These are phyloP conservation scores for Nigrospora osmanthi DNA, from an alignment of 2,329 filamentous ascomycete genomes.

Conservation along the genomic window DNA sequence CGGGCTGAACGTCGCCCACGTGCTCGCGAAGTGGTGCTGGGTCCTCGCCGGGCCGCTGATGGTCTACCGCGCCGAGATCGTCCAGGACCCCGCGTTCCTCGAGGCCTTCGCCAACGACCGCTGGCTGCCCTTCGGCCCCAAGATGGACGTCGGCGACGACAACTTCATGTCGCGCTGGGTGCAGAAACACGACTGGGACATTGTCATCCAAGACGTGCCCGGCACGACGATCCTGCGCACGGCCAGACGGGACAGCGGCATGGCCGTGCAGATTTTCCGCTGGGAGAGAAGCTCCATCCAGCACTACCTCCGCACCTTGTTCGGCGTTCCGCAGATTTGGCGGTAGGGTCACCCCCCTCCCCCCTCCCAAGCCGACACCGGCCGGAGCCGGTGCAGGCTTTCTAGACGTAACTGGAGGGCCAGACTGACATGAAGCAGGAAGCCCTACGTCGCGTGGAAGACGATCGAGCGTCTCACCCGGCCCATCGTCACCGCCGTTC, in stretches of 20 bases:
- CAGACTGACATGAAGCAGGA: not conserved
- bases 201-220: constrained; percentile 2
- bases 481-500: not conserved
- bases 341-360: not conserved
- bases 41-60: not conserved
- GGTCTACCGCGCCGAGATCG: constrained; percentile 3
- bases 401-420: not conserved
- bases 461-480: constrained; percentile 2
- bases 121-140: not conserved
- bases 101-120: constrained; percentile 1
- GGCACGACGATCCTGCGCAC: constrained; percentile 3
- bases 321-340: constrained; percentile 2
- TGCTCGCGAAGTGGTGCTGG: not conserved
- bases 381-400: too few relatives aligned
- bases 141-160: constrained; percentile 6
- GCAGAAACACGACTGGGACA: constrained; percentile 1
- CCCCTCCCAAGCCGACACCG: not conserved
- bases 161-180: constrained; percentile 7
- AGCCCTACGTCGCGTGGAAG: constrained; percentile 2
- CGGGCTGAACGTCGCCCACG: not conserved
- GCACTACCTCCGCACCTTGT: not conserved
- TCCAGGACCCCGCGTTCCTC: constrained; percentile 1
- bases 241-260: not conserved
- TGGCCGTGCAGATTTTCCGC: constrained; percentile 3
- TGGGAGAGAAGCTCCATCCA: constrained; percentile 5